These are phyloP conservation scores for Saururus chinensis DNA, from an alignment of 164 flowering plant genomes.

Conservation along the genomic window DNA sequence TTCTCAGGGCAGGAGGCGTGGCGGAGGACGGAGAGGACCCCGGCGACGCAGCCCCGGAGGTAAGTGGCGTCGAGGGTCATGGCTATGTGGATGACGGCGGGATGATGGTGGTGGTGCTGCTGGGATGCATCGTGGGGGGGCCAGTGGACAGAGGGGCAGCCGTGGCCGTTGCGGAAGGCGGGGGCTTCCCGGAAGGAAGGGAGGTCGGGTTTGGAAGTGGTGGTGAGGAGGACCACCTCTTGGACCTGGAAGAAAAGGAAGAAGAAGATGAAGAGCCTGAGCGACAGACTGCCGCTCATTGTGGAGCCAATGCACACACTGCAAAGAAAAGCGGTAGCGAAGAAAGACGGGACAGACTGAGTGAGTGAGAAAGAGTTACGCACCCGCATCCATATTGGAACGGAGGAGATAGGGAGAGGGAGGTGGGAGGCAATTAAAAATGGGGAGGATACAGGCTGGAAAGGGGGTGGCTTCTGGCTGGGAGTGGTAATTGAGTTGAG, in stretches of 20 bases:
- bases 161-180: slow-evolving; percentile 10
- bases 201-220: background rate
- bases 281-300: background rate
- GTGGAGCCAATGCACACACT: too few species aligned
- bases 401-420: background rate
- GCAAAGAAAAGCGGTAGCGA: too few species aligned
- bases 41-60: slow-evolving; percentile 18
- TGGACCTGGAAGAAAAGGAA: background rate
- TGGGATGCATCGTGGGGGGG: background rate
- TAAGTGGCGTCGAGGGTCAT: slow-evolving; percentile 15
- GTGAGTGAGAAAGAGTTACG: too few species aligned
- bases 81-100: slow-evolving; percentile 14
- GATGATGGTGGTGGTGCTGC: slow-evolving; percentile 2
- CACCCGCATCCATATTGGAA: too few species aligned
- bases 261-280: background rate
- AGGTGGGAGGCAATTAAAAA: slow-evolving; percentile 3
- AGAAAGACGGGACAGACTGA: too few species aligned
- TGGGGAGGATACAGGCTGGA: slow-evolving; percentile 2
- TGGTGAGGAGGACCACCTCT: background rate
- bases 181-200: slow-evolving; percentile 15
- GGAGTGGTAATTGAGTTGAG: too few species aligned
- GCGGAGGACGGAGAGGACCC: slow-evolving; percentile 39
- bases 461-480: background rate
- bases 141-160: slow-evolving; percentile 5
- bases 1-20: slow-evolving; percentile 54